Percentiles rank a stretch among this genome's conserved stretches.
Conservation (phyloP, 1,284 basidiomycete species). For the Irpex sp. region DNA sequence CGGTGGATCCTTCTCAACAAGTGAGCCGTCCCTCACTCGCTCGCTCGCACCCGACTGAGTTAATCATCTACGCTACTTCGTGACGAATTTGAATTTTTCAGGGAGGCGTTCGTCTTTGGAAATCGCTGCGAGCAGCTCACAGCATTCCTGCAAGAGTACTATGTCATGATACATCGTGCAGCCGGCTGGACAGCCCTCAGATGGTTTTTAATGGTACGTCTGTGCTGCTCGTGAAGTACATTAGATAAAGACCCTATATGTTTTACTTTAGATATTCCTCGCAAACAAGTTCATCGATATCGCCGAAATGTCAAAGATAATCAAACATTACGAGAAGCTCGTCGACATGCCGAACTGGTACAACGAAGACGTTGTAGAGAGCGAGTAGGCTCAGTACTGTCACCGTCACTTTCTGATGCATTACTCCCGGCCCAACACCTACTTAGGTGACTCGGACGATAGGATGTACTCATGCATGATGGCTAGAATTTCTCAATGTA, state of each 20-base stretch:
- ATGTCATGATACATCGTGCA: slow-evolving; percentile 59
- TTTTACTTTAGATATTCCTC: not conserved
- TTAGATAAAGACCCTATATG: no score
- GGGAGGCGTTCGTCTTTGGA: slow-evolving; percentile 46
- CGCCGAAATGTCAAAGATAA: not conserved
- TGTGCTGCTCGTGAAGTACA: no score
- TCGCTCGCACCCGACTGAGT: no score
- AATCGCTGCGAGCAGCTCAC: slow-evolving; percentile 44
- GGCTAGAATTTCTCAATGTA: no score
- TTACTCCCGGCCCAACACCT: no score
- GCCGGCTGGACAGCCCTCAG: slow-evolving; percentile 66
- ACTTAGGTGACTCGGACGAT: no score
- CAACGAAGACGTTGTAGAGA: not conserved
- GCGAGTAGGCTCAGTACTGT: not conserved
- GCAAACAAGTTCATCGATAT: slow-evolving; percentile 4
- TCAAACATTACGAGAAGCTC: slow-evolving; percentile 4
- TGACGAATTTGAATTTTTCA: slow-evolving; percentile 18
- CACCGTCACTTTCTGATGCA: no score
- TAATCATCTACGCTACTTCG: no score
- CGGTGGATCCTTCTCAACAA: slow-evolving; percentile 67
- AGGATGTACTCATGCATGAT: no score
- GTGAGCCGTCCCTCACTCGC: slow-evolving; percentile 30
- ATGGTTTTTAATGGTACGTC: slow-evolving; percentile 51
- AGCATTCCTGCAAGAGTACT: slow-evolving; percentile 56
- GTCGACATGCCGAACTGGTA: slow-evolving; percentile 6